Base-by-base conservation (phyloP, 345 rosid genomes). In the Reutealis trisperma region DNA sequence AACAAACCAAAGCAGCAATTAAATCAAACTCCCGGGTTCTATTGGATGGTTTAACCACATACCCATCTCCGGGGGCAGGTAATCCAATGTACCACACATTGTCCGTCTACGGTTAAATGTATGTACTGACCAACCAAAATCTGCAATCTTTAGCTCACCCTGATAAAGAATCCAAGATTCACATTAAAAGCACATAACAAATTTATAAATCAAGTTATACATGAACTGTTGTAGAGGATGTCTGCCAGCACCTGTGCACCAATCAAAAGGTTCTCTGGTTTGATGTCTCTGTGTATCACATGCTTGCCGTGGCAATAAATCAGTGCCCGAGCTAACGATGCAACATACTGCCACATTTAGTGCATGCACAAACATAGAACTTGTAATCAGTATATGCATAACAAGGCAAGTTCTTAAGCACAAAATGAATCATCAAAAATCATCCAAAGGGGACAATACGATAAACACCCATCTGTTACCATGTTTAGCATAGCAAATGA, bases 11-110 rank as follows among this genome's bases (percentile, higher is more conserved):
- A 65, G 63, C 2, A 19, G 5, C 30, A 19, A 32, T 34, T 4
- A 41, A 0, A 47, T 51, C 11, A 59, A 18, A 21, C 16, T 19
- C 75, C 13, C 5, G 3, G 22, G 67, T 49, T 32, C 68, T 49
- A 41, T 22, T 30, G 12, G 70, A 45, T 64, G 72, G 60, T 42
- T 70, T 32, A 45, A 25, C n/a, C 65, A 76, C 85, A 44, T 85
- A 93, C 98, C 97, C 99, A 96, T 96, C 86, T 96, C 99, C 1
- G 99, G 99, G 73, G 99, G 97, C 76, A 96, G 94, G 86, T 96
- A 96, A 83, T 96, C 99, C 45, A 96, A 80, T 62, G 99, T 94
- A 62, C 99, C 98, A 13, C 99, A 96, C 98, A 96, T 96, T 27
- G 99, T 96, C 64, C 90, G 83, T 82, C 99, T 91, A n/a, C 97